Evolutionary conservation across 1,139 yeast genomes (phyloP).

Genomic region (Arxiozyma telluris): DNA sequence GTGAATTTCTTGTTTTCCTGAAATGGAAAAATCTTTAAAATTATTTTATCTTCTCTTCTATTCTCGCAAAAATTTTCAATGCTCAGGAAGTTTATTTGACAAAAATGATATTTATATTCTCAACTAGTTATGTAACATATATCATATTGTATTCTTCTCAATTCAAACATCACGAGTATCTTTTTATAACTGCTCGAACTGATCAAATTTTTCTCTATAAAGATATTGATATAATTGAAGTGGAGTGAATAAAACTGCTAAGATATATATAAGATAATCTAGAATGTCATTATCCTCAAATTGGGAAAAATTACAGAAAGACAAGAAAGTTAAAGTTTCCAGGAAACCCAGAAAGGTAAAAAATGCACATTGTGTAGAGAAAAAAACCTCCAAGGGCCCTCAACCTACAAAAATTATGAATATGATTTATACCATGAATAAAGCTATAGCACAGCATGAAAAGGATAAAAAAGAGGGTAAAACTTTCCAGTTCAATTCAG

Average conservation of each 20-base stretch:
- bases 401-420: conserved; percentile 19
- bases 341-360: not conserved
- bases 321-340: conserved; percentile 3
- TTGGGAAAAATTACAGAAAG: conserved; percentile 22
- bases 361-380: not conserved
- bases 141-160: no score
- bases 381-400: not conserved
- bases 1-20: not conserved
- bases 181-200: not conserved
- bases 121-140: not conserved
- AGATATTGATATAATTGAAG: not conserved
- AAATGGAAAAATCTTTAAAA: conserved; percentile 3
- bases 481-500: conserved; percentile 16
- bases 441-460: conserved; percentile 21
- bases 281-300: conserved; percentile 29
- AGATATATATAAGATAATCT: no score
- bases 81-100: not conserved
- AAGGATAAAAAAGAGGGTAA: conserved; percentile 20
- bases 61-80: not conserved
- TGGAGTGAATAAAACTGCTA: not conserved
- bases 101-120: not conserved
- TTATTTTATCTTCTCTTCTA: not conserved
- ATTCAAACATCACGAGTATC: no score
- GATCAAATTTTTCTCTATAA: not conserved
- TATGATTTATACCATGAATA: conserved; percentile 27